Base-by-base conservation (phyloP, 2,329 filamentous ascomycete genomes). In the Aspergillus arachidicola region DNA sequence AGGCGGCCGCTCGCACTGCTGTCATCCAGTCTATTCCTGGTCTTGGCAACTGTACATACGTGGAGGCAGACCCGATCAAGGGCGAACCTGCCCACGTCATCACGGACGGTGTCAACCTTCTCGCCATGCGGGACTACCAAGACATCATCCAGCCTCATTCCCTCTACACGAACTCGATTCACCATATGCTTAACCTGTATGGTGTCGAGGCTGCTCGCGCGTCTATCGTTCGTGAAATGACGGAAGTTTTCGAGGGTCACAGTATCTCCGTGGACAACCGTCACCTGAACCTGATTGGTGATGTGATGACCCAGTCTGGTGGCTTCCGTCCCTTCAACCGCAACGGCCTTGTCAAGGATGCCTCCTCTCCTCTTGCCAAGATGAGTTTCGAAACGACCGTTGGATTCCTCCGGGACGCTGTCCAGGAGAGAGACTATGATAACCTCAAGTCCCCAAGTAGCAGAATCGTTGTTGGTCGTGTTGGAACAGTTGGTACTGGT, bases 301-400 rank as follows among this genome's bases (percentile, higher is more conserved):
- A 99, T 78, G 93, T 93, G 78, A 99, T 99, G 95, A 99, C 95
- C n/a, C 87, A 94, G 59, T 90, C 89, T 64, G 95, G 95, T 68
- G 89, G 88, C 1, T 99, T 96, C 81, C 91, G 89, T 55, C 90
- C 95, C 0, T 99, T 99, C 82, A 97, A 92, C 80, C 91, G 95
- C 56, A 96, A 92, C 75, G 95, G 94, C 1, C 83, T 99, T 46
- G 79, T 82, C 64, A 89, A 88, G 74, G 89, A 91, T 68, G 94
- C 92, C 73, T 90, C 94, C 32, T 94, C 90, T 69, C 93, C 95
- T 0, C 94, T 99, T 71, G 94, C 95, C 80, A 98, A 98, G 85
- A 98, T 98, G 94, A 96, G 92, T 78, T 99, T 98, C 81, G 95
- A 99, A 85, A 99, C 95, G 4, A 99, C 95, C 2, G 86, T 98